These are phyloP conservation scores for Pythium plurisporium DNA, from an alignment of 352 stramenopile species.

Conservation along the genomic window DNA sequence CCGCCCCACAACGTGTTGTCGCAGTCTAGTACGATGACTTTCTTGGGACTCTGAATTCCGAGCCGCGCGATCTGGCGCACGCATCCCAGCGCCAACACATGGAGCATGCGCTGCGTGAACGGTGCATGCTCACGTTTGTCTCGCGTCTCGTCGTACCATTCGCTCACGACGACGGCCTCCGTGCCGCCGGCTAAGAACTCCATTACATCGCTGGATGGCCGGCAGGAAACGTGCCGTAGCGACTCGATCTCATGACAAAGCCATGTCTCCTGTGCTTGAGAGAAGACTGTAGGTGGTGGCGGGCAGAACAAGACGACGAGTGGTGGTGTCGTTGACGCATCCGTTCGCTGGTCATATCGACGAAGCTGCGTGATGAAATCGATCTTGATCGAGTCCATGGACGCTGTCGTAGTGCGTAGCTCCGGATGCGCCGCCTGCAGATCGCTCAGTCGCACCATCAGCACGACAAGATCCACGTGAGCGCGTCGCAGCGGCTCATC, in stretches of 20 bases:
- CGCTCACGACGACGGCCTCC: too few relatives aligned
- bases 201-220: conserved; percentile 23
- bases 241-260: conserved; percentile 16
- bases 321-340: not conserved
- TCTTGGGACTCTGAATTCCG: conserved; percentile 31
- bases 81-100: conserved; percentile 38
- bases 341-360: not conserved
- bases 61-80: conserved; percentile 52
- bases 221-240: conserved; percentile 25
- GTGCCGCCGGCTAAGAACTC: conserved; percentile 31
- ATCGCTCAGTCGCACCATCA: conserved; percentile 59
- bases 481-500: conserved; percentile 1
- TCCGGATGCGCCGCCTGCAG: conserved; percentile 53
- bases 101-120: conserved; percentile 61
- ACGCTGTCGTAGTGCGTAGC: conserved; percentile 12
- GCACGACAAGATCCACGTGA: conserved; percentile 38
- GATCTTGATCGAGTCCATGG: not conserved
- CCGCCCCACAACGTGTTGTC: conserved; percentile 76
- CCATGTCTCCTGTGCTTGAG: conserved; percentile 14
- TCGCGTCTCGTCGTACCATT: conserved; percentile 45
- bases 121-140: conserved; percentile 63
- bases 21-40: conserved; percentile 76
- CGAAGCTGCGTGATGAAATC: not conserved
- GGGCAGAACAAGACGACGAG: conserved; percentile 23
- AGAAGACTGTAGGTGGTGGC: conserved; percentile 13